These are phyloP conservation scores for Paraconiothyrium sp. DNA, from an alignment of 2,329 filamentous ascomycete genomes.

Conservation along the genomic window DNA sequence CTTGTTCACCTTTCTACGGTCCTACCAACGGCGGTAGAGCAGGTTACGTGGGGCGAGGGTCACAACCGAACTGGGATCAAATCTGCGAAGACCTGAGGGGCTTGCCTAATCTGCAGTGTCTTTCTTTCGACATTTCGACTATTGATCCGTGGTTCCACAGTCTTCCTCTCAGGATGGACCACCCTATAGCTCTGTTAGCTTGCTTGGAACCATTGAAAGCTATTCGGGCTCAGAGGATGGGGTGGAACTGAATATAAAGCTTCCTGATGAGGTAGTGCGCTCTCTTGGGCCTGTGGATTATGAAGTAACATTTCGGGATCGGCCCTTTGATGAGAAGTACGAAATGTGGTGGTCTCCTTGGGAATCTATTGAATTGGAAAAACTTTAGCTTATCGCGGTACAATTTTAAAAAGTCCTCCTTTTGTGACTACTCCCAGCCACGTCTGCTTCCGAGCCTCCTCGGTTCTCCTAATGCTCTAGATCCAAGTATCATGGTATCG, in stretches of 20 bases:
- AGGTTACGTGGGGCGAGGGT: background rate
- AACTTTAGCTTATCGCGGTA: background rate
- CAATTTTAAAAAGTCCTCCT: too few relatives aligned
- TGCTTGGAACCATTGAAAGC: slow-evolving; percentile 7
- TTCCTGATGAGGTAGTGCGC: slow-evolving; percentile 6
- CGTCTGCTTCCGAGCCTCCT: background rate
- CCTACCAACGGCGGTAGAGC: background rate
- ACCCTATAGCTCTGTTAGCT: slow-evolving; percentile 5
- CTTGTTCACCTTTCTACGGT: slow-evolving; percentile 1
- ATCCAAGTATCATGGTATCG: background rate
- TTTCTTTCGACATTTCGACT: slow-evolving; percentile 6
- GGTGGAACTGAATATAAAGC: slow-evolving; percentile 12
- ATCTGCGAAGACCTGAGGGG: slow-evolving; percentile 5
- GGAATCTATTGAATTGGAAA: background rate
- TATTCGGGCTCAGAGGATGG: background rate
- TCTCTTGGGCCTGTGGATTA: slow-evolving; percentile 10
- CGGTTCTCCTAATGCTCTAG: background rate
- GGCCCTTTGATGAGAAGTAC: slow-evolving; percentile 4
- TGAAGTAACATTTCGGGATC: slow-evolving; percentile 7
- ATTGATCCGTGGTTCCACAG: background rate
- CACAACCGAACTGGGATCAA: slow-evolving; percentile 9
- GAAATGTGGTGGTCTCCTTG: background rate
- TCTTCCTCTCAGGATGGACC: background rate
- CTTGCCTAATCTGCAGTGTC: slow-evolving; percentile 6
- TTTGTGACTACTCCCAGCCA: background rate